Percentiles rank a stretch among this genome's conserved stretches.
Conservation (phyloP, 2,329 filamentous ascomycete genomes). For the Fusarium fracticaudum region DNA sequence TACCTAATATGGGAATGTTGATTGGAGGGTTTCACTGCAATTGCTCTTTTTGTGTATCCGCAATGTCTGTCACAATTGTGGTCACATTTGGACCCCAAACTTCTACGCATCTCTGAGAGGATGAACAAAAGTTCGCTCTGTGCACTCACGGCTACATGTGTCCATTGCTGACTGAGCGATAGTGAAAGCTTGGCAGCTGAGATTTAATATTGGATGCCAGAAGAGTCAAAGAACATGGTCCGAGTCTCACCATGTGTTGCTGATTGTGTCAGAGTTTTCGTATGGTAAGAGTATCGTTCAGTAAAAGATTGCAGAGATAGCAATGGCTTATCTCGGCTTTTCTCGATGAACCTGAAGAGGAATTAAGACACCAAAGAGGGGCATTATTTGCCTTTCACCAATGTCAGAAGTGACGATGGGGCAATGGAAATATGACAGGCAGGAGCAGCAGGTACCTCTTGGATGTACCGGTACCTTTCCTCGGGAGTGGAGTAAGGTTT, state of each 20-base stretch:
- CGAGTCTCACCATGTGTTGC: not conserved
- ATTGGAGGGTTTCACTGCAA: conserved; percentile 8
- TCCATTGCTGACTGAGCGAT: conserved; percentile 1
- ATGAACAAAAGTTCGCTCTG: conserved; percentile 17
- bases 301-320: not conserved
- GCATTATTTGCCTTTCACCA: not conserved
- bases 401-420: not conserved
- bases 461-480: conserved; percentile 27
- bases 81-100: not conserved
- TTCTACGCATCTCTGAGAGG: not conserved
- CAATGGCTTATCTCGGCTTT: not conserved
- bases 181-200: conserved; percentile 10
- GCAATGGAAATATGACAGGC: not conserved
- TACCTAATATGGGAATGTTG: not conserved
- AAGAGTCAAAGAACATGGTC: not conserved
- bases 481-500: conserved; percentile 19
- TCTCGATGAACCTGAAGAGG: not conserved
- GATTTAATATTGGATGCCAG: not conserved
- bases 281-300: not conserved
- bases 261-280: not conserved
- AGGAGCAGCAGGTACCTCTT: conserved; percentile 13
- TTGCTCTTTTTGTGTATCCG: conserved; percentile 16
- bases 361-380: conserved; percentile 1
- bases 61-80: conserved; percentile 14
- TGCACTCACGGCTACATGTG: not conserved